Evolutionary conservation across 352 stramenopile species (phyloP).

Genomic region (Plasmopara viticola): DNA sequence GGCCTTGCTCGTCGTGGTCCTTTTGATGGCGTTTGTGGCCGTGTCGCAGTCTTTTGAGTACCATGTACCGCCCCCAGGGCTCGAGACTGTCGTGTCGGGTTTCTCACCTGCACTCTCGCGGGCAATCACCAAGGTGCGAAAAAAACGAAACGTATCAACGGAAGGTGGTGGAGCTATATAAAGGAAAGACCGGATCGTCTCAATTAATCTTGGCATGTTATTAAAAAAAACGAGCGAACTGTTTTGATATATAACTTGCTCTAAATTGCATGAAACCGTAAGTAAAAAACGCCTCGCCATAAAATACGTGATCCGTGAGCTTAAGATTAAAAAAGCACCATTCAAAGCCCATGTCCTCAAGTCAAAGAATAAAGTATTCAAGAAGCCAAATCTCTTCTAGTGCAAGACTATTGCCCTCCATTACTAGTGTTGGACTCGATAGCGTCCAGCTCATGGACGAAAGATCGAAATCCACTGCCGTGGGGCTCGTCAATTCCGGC

Average conservation of each 20-base stretch:
- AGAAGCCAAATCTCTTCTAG: conserved; percentile 57
- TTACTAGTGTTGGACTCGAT: conserved; percentile 3
- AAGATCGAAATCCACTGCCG: conserved; percentile 21
- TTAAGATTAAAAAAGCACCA: background rate
- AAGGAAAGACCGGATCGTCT: background rate
- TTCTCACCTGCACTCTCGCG: conserved; percentile 60
- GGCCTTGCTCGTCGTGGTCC: conserved; percentile 58
- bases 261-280: too few relatives aligned
- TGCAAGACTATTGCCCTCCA: conserved; percentile 9
- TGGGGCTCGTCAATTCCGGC: conserved; percentile 22
- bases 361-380: conserved; percentile 70
- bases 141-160: conserved; percentile 30
- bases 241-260: too few relatives aligned
- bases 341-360: background rate
- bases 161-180: conserved; percentile 5
- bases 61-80: conserved; percentile 43
- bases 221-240: too few relatives aligned
- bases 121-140: conserved; percentile 35
- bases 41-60: conserved; percentile 82
- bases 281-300: too few relatives aligned
- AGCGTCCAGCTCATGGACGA: conserved; percentile 10
- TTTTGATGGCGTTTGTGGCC: conserved; percentile 50
- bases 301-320: background rate
- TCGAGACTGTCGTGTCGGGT: conserved; percentile 36
- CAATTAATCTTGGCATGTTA: too few relatives aligned